Conservation (phyloP, 2,329 filamentous ascomycete genomes). For the Monosporascus sp. region DNA sequence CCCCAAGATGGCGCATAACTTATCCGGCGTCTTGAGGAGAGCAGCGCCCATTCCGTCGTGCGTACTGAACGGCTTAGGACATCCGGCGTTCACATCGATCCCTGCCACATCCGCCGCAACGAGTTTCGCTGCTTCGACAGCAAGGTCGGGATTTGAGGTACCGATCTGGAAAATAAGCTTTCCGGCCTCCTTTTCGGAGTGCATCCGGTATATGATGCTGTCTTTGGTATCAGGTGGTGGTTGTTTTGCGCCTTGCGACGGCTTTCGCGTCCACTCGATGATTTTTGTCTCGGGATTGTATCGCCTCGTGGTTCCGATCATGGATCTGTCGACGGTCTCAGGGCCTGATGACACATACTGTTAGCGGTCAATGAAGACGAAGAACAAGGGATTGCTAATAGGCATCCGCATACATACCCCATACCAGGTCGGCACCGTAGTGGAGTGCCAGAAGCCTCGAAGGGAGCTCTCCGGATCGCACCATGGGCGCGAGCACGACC, state of each 20-base stretch:
- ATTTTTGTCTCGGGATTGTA: slow-evolving; percentile 72
- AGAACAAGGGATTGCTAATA: background rate
- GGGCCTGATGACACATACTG: slow-evolving; percentile 52
- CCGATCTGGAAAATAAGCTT: slow-evolving; percentile 89
- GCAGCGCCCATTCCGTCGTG: slow-evolving; percentile 93
- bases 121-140: slow-evolving; percentile 77
- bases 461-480: slow-evolving; percentile 91
- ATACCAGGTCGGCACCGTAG: slow-evolving; percentile 95
- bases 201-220: slow-evolving; percentile 77
- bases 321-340: slow-evolving; percentile 86
- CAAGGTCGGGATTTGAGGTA: slow-evolving; percentile 74
- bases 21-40: slow-evolving; percentile 78
- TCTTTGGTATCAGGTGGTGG: slow-evolving; percentile 48
- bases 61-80: slow-evolving; percentile 94
- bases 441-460: slow-evolving; percentile 83
- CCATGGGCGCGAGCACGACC: slow-evolving; percentile 94
- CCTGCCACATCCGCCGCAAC: slow-evolving; percentile 85
- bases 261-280: slow-evolving; percentile 76
- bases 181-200: slow-evolving; percentile 69
- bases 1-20: slow-evolving; percentile 75
- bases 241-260: slow-evolving; percentile 64
- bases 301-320: slow-evolving; percentile 79
- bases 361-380: background rate
- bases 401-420: slow-evolving; percentile 54
- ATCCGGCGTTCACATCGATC: slow-evolving; percentile 97